These are phyloP conservation scores for Globisporangium spinosum DNA, from an alignment of 352 stramenopile species.

Conservation along the genomic window DNA sequence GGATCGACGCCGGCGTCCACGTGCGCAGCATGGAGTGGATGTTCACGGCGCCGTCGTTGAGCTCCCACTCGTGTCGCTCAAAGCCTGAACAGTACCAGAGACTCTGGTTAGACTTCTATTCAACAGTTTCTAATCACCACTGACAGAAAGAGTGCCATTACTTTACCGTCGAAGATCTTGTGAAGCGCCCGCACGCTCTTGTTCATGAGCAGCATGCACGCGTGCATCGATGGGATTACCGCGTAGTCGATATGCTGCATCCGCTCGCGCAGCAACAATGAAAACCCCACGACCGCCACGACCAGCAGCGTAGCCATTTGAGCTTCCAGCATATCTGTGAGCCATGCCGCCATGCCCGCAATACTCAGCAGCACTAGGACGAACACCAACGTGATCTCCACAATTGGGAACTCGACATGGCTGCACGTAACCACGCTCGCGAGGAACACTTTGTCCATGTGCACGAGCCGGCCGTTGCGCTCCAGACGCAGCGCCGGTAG, in stretches of 20 bases:
- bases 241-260: slow-evolving; percentile 54
- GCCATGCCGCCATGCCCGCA: background rate
- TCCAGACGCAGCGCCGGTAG: slow-evolving; percentile 25
- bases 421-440: slow-evolving; percentile 66
- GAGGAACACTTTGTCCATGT: slow-evolving; percentile 61
- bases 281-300: background rate
- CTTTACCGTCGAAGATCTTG: slow-evolving; percentile 51
- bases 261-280: slow-evolving; percentile 25
- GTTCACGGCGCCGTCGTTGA: slow-evolving; percentile 76
- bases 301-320: slow-evolving; percentile 24
- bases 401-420: slow-evolving; percentile 29
- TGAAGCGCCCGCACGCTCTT: slow-evolving; percentile 41
- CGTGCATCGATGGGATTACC: slow-evolving; percentile 53
- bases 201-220: slow-evolving; percentile 58
- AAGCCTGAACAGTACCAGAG: slow-evolving; percentile 28
- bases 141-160: background rate
- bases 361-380: background rate
- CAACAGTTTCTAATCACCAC: background rate
- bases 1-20: slow-evolving; percentile 32
- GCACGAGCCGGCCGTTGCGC: slow-evolving; percentile 39
- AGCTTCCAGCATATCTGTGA: background rate
- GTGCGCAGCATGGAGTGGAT: slow-evolving; percentile 64
- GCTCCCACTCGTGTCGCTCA: slow-evolving; percentile 51
- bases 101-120: background rate
- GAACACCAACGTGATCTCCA: slow-evolving; percentile 22